Evolutionary conservation across 495 filamentous ascomycete species (phyloP).

Genomic region (Xylaria bambusicola): DNA sequence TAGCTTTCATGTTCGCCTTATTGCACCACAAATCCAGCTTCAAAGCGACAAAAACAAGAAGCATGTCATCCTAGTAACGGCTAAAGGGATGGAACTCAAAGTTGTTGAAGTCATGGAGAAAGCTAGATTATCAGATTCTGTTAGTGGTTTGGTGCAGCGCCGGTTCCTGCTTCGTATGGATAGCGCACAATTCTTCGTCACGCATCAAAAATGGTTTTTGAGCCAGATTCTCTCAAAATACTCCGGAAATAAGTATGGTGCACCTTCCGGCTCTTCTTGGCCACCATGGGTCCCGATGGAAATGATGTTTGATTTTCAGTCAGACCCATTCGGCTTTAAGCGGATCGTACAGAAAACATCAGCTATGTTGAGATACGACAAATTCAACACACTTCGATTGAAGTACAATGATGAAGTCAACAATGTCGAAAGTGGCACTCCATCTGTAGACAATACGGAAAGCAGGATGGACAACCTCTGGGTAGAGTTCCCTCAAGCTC

Average conservation of each 20-base stretch:
- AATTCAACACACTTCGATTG: conserved; percentile 94
- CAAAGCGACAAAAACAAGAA: conserved; percentile 98
- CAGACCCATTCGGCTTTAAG: conserved; percentile 92
- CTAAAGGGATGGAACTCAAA: conserved; percentile 95
- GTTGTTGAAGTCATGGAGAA: conserved; percentile 98
- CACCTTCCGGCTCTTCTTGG: conserved; percentile 82
- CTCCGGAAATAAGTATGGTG: conserved; percentile 88
- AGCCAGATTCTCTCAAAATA: conserved; percentile 84
- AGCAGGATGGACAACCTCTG: conserved; percentile 90
- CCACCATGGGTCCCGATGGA: conserved; percentile 97
- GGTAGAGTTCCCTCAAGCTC: conserved; percentile 91
- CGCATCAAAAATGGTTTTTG: conserved; percentile 83
- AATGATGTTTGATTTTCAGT: conserved; percentile 94
- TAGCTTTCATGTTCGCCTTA: conserved; percentile 89
- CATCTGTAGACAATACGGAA: conserved; percentile 60
- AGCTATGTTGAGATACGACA: conserved; percentile 90
- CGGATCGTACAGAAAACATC: conserved; percentile 94
- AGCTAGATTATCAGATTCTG: conserved; percentile 83
- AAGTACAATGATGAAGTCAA: conserved; percentile 97
- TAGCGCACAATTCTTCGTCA: conserved; percentile 96
- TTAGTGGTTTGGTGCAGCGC: conserved; percentile 91
- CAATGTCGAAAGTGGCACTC: conserved; percentile 51
- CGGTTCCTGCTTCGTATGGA: conserved; percentile 94
- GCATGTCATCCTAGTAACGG: conserved; percentile 87
- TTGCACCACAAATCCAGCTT: conserved; percentile 95